These are phyloP conservation scores for Phytophthora multivora DNA, from an alignment of 352 stramenopile species.

Conservation along the genomic window DNA sequence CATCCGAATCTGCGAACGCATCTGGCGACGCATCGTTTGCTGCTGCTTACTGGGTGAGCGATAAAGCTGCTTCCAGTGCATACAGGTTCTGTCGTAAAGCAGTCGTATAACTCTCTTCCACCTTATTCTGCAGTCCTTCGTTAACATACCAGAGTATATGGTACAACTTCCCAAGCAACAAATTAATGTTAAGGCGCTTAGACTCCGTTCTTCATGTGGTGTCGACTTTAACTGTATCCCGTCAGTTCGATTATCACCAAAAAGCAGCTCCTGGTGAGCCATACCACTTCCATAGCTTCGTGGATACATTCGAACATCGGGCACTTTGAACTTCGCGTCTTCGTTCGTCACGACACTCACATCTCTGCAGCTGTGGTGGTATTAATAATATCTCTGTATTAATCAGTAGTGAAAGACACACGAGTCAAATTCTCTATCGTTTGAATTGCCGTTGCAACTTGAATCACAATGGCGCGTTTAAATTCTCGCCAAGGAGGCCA, in stretches of 20 bases:
- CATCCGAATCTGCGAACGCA: slow-evolving; percentile 27
- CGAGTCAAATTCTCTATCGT: neutral
- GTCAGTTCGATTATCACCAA: neutral
- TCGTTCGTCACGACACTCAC: slow-evolving; percentile 23
- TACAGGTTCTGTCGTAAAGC: slow-evolving; percentile 76
- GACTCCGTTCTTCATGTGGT: slow-evolving; percentile 36
- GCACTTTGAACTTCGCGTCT: slow-evolving; percentile 59
- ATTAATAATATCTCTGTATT: slow-evolving; percentile 35
- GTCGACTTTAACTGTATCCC: slow-evolving; percentile 55
- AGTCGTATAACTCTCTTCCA: slow-evolving; percentile 59
- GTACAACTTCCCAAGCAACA: slow-evolving; percentile 76
- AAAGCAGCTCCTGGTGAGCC: neutral
- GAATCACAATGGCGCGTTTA: slow-evolving; percentile 78
- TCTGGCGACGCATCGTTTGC: slow-evolving; percentile 45
- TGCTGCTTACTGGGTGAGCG: slow-evolving; percentile 55
- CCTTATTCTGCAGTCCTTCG: slow-evolving; percentile 66
- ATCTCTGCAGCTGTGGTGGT: slow-evolving; percentile 35
- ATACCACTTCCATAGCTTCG: slow-evolving; percentile 69
- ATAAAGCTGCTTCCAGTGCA: slow-evolving; percentile 77
- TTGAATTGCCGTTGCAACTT: slow-evolving; percentile 8
- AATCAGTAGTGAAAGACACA: neutral
- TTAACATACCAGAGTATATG: too few relatives aligned
- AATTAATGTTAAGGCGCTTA: slow-evolving; percentile 61
- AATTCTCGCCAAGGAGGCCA: slow-evolving; percentile 65
- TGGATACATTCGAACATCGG: slow-evolving; percentile 63